Percentiles rank a stretch among this genome's conserved stretches.
Conservation (phyloP, 2,329 filamentous ascomycete genomes). For the Colletotrichum sp. region DNA sequence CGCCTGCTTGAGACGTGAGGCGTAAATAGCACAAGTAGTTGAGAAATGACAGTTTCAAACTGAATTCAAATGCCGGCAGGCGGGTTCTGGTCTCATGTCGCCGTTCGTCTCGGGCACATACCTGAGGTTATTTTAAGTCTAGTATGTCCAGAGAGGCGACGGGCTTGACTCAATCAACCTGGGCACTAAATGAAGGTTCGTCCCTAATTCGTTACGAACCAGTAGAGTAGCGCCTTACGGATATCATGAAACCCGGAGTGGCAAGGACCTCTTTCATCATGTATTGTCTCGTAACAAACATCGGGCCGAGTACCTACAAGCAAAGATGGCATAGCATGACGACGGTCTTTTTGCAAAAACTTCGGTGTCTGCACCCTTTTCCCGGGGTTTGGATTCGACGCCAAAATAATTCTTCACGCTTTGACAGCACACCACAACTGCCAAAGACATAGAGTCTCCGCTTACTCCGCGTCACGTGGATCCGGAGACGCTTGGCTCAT, state of each 20-base stretch:
- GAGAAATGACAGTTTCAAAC: not conserved
- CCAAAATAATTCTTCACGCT: not conserved
- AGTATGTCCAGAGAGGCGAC: not conserved
- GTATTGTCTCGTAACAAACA: not conserved
- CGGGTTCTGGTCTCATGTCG: not conserved
- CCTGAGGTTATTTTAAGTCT: not conserved
- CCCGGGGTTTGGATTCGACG: not conserved
- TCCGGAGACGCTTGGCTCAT: not conserved
- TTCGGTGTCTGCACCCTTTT: not conserved
- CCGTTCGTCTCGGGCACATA: not conserved
- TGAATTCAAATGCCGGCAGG: not conserved
- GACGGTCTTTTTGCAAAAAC: not conserved
- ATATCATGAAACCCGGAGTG: not conserved
- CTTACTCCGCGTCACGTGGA: not conserved
- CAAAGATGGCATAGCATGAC: not conserved
- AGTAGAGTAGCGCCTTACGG: not conserved
- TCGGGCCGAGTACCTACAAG: not conserved
- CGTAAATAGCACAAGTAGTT: not conserved
- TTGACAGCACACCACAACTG: not conserved
- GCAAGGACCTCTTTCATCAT: not conserved
- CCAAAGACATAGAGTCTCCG: not conserved
- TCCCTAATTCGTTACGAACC: not conserved
- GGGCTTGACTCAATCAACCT: not conserved
- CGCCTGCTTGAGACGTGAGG: not conserved
- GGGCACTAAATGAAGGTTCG: not conserved